These are phyloP conservation scores for Leishmania guyanensis DNA, from an alignment of 208 protist species.

Conservation along the genomic window DNA sequence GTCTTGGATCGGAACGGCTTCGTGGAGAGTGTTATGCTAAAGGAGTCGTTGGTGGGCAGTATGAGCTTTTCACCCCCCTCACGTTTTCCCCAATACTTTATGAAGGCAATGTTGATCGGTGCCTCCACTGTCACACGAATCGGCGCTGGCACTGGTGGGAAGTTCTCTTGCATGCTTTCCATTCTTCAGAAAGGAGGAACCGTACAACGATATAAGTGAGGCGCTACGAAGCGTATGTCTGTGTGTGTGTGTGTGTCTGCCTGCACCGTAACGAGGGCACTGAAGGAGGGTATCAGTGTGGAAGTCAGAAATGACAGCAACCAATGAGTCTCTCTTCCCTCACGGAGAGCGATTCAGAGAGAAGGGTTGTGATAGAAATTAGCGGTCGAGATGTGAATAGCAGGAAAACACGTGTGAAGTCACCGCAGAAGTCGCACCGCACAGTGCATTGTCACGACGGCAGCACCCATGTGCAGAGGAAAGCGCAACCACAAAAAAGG, in stretches of 20 bases:
- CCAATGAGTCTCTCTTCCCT: not conserved
- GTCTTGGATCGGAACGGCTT: slow-evolving; percentile 95
- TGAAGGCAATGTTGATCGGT: slow-evolving; percentile 99
- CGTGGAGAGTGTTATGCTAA: slow-evolving; percentile 96
- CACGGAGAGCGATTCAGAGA: not conserved
- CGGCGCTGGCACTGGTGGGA: slow-evolving; percentile 23
- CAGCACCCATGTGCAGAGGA: not conserved
- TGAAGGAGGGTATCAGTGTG: not conserved
- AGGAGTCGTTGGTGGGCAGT: slow-evolving; percentile 97
- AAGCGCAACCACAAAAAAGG: not conserved
- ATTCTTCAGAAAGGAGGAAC: not conserved
- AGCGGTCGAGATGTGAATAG: not conserved
- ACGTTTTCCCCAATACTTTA: slow-evolving; percentile 99
- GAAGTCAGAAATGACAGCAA: not conserved
- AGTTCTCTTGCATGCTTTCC: not conserved
- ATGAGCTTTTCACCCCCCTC: slow-evolving; percentile 92
- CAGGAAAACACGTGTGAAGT: not conserved
- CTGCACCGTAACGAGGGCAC: too few relatives aligned
- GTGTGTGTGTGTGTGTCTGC: not conserved
- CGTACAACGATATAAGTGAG: too few relatives aligned
- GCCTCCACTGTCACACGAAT: slow-evolving; percentile 90
- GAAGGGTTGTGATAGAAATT: not conserved
- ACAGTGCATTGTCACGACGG: not conserved
- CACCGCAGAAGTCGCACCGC: not conserved
- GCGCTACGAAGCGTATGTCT: not conserved